A percentile compares a stretch with the other conserved stretches of the same genome.
These are phyloP conservation scores for Nepenthes gracilis DNA, from an alignment of 148 eudicot species.

Conservation along the genomic window DNA sequence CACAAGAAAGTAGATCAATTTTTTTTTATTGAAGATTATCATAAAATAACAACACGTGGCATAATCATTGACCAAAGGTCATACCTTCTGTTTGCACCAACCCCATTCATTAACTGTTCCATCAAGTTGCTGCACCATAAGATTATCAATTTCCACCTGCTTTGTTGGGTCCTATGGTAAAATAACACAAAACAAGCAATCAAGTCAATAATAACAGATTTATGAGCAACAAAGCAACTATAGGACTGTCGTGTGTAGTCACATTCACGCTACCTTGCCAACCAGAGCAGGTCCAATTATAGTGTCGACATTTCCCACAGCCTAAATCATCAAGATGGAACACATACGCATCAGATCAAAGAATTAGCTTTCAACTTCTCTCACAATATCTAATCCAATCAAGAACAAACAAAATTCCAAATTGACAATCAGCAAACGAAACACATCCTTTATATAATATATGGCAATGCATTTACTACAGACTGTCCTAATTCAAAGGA, in stretches of 20 bases:
- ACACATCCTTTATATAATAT: neutral
- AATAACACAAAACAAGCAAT: neutral
- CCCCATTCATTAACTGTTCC: conserved; percentile 98
- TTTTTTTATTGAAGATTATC: neutral
- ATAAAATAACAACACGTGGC: neutral
- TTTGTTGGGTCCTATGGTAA: conserved; percentile 64
- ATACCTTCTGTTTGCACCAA: conserved; percentile 99
- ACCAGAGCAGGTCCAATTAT: conserved; percentile 81
- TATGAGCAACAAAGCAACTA: neutral
- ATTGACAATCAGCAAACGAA: neutral
- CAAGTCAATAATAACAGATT: neutral
- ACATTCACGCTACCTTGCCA: conserved; percentile 50
- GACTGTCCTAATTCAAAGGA: too few species aligned
- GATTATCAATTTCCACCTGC: conserved; percentile 69
- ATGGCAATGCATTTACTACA: neutral
- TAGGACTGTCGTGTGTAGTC: neutral
- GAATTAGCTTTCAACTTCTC: conserved; percentile 1
- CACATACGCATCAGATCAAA: conserved; percentile 1
- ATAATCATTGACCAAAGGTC: neutral
- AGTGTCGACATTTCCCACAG: conserved; percentile 69
- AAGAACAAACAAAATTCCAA: neutral
- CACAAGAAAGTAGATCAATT: neutral
- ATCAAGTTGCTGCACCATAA: conserved; percentile 95
- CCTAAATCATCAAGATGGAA: conserved; percentile 24
- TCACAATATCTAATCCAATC: conserved; percentile 2